Evolutionary conservation across 2,329 filamentous ascomycete genomes (phyloP).

Genomic region (Exophiala sideris): DNA sequence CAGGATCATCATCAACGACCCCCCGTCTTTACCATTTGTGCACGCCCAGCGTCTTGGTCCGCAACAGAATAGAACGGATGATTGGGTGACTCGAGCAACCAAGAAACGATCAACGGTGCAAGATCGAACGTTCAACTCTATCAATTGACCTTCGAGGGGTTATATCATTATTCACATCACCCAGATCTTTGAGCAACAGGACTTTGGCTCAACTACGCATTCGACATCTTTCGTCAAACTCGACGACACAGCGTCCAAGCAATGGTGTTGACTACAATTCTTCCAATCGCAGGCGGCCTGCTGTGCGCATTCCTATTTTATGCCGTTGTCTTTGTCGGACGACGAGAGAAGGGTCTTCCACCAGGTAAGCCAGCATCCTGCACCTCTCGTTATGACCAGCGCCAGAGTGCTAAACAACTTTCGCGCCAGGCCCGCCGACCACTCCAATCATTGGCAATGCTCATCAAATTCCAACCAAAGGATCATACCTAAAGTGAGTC

Average conservation of each 20-base stretch:
- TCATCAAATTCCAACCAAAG: constrained; percentile 37
- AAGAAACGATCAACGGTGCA: no score
- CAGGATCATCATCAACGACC: neutral
- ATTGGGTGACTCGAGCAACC: neutral
- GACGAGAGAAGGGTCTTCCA: constrained; percentile 21
- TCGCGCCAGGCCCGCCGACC: constrained; percentile 10
- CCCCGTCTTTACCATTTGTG: neutral
- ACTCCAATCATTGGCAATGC: constrained; percentile 41
- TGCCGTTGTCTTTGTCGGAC: constrained; percentile 17
- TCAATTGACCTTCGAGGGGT: no score
- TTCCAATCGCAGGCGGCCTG: constrained; percentile 7
- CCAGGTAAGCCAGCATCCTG: constrained; percentile 33
- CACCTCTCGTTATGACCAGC: neutral
- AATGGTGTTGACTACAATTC: neutral
- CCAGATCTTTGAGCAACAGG: no score
- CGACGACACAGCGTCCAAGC: no score
- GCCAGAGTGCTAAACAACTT: neutral
- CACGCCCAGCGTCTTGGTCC: neutral
- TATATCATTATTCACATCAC: no score
- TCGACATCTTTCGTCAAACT: neutral
- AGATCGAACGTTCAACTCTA: no score
- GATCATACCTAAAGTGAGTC: constrained; percentile 30
- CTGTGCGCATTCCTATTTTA: constrained; percentile 15
- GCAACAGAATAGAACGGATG: neutral
- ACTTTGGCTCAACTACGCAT: neutral